Evolutionary conservation across 2,329 filamentous ascomycete species (phyloP).

Genomic region (Xylariaceae sp.): DNA sequence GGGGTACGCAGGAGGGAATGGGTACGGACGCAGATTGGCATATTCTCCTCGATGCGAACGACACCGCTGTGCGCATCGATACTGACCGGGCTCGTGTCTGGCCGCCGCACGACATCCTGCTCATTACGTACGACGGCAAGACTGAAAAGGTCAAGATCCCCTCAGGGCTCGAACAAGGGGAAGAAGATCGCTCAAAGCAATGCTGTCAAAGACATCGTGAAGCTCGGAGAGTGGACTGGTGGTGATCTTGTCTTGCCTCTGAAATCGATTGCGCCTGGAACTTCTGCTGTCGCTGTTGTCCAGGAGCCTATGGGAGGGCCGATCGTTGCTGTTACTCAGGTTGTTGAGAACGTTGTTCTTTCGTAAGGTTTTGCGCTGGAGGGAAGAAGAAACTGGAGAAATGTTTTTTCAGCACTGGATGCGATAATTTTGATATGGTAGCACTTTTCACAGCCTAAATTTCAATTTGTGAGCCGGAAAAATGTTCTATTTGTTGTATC

Average conservation of each 20-base stretch:
- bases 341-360: constrained; percentile 8
- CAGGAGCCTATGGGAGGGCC: constrained; percentile 26
- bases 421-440: no score
- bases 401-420: no score
- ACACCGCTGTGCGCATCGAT: constrained; percentile 22
- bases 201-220: constrained; percentile 28
- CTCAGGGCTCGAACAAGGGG: constrained; percentile 5
- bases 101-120: constrained; percentile 5
- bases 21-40: constrained; percentile 16
- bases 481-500: no score
- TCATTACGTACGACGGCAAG: constrained; percentile 27
- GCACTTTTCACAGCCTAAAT: no score
- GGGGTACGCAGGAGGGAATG: constrained; percentile 7
- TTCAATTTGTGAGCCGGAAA: no score
- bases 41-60: constrained; percentile 23
- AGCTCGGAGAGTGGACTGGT: constrained; percentile 34
- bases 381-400: no score
- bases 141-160: constrained; percentile 5
- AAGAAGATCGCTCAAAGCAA: constrained; percentile 34
- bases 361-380: no score
- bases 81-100: constrained; percentile 18
- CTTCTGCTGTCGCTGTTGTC: constrained; percentile 27
- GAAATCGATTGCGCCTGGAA: constrained; percentile 20
- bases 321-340: constrained; percentile 24
- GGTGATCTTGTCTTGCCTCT: constrained; percentile 27